Evolutionary conservation across 2,329 filamentous ascomycete genomes (phyloP).

Genomic region (Aureobasidium melanogenum): DNA sequence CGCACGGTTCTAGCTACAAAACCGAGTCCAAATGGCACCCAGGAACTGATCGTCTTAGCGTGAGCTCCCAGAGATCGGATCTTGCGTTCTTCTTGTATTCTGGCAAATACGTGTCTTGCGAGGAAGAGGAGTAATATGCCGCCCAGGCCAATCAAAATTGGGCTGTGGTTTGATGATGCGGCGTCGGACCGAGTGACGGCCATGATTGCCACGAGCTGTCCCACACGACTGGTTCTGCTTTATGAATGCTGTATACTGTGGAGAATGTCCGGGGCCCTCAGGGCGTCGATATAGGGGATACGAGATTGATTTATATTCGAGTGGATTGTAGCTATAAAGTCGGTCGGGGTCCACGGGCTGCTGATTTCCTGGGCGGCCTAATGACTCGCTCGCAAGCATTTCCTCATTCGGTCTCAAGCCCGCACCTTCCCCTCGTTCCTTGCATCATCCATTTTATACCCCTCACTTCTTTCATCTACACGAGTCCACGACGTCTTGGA

Average conservation of each 20-base stretch:
- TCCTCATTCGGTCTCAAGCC: neutral
- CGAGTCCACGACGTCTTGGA: neutral
- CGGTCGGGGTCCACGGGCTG: neutral
- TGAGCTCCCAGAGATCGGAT: slow-evolving; percentile 35
- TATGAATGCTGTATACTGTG: neutral
- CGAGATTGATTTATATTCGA: neutral
- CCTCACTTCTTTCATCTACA: neutral
- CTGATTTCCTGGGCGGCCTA: neutral
- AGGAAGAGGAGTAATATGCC: neutral
- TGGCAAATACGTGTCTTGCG: slow-evolving; percentile 14
- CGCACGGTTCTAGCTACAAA: slow-evolving; percentile 51
- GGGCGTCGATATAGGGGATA: neutral
- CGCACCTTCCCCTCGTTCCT: neutral
- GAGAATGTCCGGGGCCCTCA: neutral
- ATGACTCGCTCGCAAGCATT: slow-evolving; percentile 1
- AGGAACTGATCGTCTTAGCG: slow-evolving; percentile 33
- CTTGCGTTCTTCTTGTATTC: slow-evolving; percentile 25
- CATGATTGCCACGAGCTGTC: neutral
- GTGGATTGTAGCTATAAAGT: neutral
- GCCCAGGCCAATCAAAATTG: neutral
- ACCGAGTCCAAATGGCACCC: slow-evolving; percentile 49
- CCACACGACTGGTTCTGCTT: neutral
- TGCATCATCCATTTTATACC: neutral
- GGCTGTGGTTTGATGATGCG: neutral
- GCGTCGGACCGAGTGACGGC: neutral